Evolutionary conservation across 2,329 filamentous ascomycete species (phyloP).

Genomic region (Colletotrichum euphorbiae): DNA sequence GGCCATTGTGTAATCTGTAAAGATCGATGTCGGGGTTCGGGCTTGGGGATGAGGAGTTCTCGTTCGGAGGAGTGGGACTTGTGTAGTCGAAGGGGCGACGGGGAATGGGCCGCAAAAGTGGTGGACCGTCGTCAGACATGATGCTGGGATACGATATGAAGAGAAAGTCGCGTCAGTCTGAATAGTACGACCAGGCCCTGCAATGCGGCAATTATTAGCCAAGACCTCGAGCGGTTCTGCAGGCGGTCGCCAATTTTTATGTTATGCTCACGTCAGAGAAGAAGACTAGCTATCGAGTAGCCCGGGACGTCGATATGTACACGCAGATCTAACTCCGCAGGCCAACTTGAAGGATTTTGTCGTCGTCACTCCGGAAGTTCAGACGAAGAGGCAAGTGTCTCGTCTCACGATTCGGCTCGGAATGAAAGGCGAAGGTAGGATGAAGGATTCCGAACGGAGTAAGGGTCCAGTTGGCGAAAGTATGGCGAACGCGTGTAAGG

Average conservation of each 20-base stretch:
- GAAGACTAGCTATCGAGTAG: not conserved
- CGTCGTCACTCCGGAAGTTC: conserved; percentile 29
- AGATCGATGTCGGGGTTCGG: conserved; percentile 59
- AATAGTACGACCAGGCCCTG: not conserved
- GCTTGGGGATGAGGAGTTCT: conserved; percentile 49
- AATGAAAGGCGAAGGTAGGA: not conserved
- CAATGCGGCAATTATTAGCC: conserved; percentile 12
- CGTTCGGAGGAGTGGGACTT: conserved; percentile 57
- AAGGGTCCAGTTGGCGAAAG: not conserved
- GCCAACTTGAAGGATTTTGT: conserved; percentile 1
- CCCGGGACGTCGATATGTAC: not conserved
- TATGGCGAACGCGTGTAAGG: not conserved
- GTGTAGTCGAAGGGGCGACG: conserved; percentile 75
- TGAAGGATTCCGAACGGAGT: conserved; percentile 27
- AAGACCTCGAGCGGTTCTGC: not conserved
- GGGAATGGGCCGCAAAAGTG: conserved; percentile 76
- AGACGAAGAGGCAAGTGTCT: conserved; percentile 31
- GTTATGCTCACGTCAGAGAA: conserved; percentile 5
- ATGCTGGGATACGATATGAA: conserved; percentile 23
- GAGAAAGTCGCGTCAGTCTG: not conserved
- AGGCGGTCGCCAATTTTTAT: conserved; percentile 12
- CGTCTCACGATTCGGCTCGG: conserved; percentile 23
- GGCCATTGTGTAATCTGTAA: conserved; percentile 39
- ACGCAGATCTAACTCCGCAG: conserved; percentile 4
- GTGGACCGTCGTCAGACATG: conserved; percentile 61